Conservation (phyloP, 495 filamentous ascomycete species). For the Parmelia sp. region DNA sequence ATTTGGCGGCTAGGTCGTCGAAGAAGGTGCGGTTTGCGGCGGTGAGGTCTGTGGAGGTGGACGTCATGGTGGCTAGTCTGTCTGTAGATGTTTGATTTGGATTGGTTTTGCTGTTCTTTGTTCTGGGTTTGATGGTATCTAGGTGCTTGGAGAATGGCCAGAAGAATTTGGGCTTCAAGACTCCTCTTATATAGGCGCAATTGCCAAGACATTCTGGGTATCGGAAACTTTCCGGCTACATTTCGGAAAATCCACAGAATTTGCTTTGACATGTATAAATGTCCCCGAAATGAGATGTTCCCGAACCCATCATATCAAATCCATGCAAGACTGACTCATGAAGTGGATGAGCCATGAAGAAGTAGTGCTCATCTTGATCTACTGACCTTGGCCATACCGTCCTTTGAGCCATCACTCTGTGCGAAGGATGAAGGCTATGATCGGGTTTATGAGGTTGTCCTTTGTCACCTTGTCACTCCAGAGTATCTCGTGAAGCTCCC, state of each 20-base stretch:
- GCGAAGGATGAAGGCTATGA: too few species aligned
- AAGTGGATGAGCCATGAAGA: too few species aligned
- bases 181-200: background rate
- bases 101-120: too few species aligned
- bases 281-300: background rate
- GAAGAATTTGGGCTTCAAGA: background rate
- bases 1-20: conserved; percentile 42
- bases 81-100: background rate
- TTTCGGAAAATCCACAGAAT: too few species aligned
- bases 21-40: conserved; percentile 14
- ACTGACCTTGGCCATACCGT: too few species aligned
- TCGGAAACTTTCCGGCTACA: conserved; percentile 8
- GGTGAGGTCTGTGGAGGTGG: background rate
- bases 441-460: too few species aligned
- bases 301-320: too few species aligned
- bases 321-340: too few species aligned
- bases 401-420: too few species aligned
- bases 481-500: too few species aligned
- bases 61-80: background rate
- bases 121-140: background rate
- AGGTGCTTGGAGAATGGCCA: background rate
- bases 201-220: background rate
- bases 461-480: too few species aligned
- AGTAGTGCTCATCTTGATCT: too few species aligned
- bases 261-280: background rate